Evolutionary conservation across 306 rosid genomes (phyloP).

Genomic region (Bauhinia variegata): DNA sequence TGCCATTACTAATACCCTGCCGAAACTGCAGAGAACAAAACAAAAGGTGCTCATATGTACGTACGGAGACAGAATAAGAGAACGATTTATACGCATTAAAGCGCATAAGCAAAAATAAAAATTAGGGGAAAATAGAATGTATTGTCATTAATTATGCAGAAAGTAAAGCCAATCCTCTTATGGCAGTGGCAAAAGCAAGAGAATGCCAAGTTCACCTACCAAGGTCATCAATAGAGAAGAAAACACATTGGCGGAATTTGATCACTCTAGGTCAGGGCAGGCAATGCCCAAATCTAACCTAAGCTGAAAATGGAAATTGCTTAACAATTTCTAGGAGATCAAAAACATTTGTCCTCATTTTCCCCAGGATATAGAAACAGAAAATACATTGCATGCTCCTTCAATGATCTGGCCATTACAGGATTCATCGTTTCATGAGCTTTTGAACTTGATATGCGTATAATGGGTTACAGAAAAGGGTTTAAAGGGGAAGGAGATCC

Average conservation of each 20-base stretch:
- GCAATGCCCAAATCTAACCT: background rate
- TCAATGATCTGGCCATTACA: background rate
- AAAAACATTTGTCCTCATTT: no score
- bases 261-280: background rate
- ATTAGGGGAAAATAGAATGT: background rate
- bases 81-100: background rate
- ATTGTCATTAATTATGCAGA: background rate
- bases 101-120: conserved; percentile 4
- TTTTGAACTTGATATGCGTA: no score
- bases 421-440: no score
- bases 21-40: conserved; percentile 1
- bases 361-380: no score
- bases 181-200: background rate
- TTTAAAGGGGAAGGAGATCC: no score
- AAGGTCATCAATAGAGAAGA: background rate
- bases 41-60: background rate
- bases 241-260: no score
- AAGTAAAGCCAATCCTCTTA: conserved; percentile 8
- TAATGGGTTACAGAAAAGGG: background rate
- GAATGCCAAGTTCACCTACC: background rate
- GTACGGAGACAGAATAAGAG: background rate
- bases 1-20: conserved; percentile 60
- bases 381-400: background rate
- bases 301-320: no score
- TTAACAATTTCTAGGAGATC: no score